Evolutionary conservation across 148 eudicot species (phyloP).

Genomic region (Drosera capensis): DNA sequence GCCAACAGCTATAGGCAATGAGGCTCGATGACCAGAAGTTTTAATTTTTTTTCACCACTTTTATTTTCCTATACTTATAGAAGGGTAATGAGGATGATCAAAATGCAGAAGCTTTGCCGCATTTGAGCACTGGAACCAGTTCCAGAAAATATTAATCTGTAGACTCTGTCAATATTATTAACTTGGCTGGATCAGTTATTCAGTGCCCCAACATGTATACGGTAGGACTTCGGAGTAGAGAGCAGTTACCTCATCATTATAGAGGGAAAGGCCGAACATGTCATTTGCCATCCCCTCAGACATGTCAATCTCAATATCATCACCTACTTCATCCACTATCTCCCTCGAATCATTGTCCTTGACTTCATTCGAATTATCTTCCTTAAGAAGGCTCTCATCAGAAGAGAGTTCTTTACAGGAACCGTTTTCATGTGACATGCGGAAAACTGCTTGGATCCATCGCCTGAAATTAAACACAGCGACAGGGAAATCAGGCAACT

Average conservation of each 20-base stretch:
- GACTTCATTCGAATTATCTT: conserved; percentile 11
- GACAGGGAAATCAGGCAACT: too few species aligned
- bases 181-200: too few species aligned
- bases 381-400: not conserved
- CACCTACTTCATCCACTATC: conserved; percentile 10
- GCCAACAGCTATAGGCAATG: too few species aligned
- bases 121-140: too few species aligned
- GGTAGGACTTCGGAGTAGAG: not conserved
- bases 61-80: too few species aligned
- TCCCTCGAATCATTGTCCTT: conserved; percentile 8
- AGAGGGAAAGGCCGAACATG: conserved; percentile 59
- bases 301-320: conserved; percentile 56
- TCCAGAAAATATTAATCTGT: too few species aligned
- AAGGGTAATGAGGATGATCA: too few species aligned
- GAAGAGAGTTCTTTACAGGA: conserved; percentile 8
- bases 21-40: too few species aligned
- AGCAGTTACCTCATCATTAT: conserved; percentile 47
- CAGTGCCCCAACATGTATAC: too few species aligned
- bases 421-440: conserved; percentile 10
- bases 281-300: conserved; percentile 73
- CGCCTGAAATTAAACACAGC: conserved; percentile 47
- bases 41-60: too few species aligned
- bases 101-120: too few species aligned
- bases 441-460: conserved; percentile 90
- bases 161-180: too few species aligned